A percentile compares a stretch with the other conserved stretches of the same genome.
Conservation (phyloP, 129 eudicot species). For the Flaveria sonorensis region DNA sequence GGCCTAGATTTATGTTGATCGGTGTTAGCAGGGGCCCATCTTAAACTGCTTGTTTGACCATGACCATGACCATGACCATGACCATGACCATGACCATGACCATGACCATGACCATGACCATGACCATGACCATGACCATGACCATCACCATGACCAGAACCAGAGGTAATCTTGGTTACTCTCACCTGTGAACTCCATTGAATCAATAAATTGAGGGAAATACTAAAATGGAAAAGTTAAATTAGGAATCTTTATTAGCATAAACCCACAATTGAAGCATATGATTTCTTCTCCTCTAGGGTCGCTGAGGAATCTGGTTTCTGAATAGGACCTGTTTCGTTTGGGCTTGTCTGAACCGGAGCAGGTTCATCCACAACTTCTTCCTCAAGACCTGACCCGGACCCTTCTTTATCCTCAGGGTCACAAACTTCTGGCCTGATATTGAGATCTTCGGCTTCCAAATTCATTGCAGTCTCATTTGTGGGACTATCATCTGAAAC, state of each 20-base stretch:
- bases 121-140: background rate
- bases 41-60: conserved; percentile 44
- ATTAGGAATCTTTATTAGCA: background rate
- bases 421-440: conserved; percentile 45
- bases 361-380: conserved; percentile 46
- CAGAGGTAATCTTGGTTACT: conserved; percentile 45
- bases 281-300: conserved; percentile 69
- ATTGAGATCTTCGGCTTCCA: conserved; percentile 37
- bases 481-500: conserved; percentile 39
- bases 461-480: conserved; percentile 33
- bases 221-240: background rate
- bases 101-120: too few relatives aligned
- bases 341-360: conserved; percentile 28
- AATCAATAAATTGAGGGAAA: conserved; percentile 7
- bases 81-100: too few relatives aligned
- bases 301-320: conserved; percentile 45
- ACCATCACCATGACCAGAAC: conserved; percentile 47
- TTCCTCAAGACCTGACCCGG: conserved; percentile 41
- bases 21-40: conserved; percentile 54
- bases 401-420: conserved; percentile 47
- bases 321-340: conserved; percentile 13
- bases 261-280: conserved; percentile 73
- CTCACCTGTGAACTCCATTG: conserved; percentile 37
- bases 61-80: conserved; percentile 37
- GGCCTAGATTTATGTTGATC: conserved; percentile 48